Percentiles rank a stretch among this genome's conserved stretches.
Conservation (phyloP, 345 rosid genomes). For the Murraya koenigii region DNA sequence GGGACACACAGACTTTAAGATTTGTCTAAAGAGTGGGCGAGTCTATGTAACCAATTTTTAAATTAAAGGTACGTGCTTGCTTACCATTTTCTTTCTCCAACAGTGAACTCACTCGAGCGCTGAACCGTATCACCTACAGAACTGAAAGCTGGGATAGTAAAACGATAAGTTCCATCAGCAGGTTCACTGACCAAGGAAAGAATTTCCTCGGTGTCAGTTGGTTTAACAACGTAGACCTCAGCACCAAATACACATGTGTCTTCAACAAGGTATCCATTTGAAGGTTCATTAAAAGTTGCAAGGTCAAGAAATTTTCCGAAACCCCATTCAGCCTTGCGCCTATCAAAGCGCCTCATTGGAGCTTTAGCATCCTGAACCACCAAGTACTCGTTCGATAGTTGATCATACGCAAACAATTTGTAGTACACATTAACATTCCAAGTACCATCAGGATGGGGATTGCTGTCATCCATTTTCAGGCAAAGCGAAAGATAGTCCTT, state of each 20-base stretch:
- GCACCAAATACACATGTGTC: not conserved
- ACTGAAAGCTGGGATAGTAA: not conserved
- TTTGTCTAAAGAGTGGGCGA: too few species aligned
- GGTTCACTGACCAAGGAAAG: not conserved
- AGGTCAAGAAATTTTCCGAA: slow-evolving; percentile 1
- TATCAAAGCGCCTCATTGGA: too few species aligned
- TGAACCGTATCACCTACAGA: not conserved
- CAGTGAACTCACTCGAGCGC: not conserved
- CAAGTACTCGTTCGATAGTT: too few species aligned
- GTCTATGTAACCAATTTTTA: too few species aligned
- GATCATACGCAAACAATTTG: not conserved
- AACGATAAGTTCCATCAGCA: not conserved
- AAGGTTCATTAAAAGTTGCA: slow-evolving; percentile 7
- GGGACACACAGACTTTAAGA: too few species aligned
- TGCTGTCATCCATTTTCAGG: slow-evolving; percentile 4
- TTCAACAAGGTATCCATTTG: not conserved
- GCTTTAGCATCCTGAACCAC: too few species aligned
- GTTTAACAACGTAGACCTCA: slow-evolving; percentile 3
- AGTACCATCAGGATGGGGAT: not conserved
- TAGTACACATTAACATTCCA: slow-evolving; percentile 10
- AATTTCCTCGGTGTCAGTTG: not conserved
- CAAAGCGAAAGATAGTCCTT: slow-evolving; percentile 10
- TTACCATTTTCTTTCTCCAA: not conserved
- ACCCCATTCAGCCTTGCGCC: slow-evolving; percentile 2
- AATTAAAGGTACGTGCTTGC: too few species aligned